A percentile compares a stretch with the other conserved stretches of the same genome.
phyloP scores from a whole-genome alignment of 2,329 filamentous ascomycete species.

The Tolypocladium capitatum region DNA sequence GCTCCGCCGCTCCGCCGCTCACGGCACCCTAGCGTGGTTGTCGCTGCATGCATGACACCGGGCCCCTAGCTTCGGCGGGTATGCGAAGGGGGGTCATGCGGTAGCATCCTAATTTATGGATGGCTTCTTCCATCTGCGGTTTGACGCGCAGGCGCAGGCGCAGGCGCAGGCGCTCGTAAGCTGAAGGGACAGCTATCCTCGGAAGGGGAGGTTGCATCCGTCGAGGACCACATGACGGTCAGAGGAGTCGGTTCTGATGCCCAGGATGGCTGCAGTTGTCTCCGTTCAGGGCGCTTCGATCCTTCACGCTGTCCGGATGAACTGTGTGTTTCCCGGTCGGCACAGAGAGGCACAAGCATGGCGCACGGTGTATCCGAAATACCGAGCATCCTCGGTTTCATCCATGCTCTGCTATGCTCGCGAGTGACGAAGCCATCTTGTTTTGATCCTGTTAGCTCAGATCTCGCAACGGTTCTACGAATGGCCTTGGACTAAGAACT shows the following conservation, averaged over 20 bases:
- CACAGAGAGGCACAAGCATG: background rate
- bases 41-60: background rate
- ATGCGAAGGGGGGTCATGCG: conserved; percentile 2
- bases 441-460: background rate
- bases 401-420: background rate
- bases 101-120: background rate
- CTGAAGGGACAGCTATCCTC: background rate
- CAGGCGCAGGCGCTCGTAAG: background rate
- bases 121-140: background rate
- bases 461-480: background rate
- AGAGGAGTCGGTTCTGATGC: background rate
- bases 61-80: conserved; percentile 5
- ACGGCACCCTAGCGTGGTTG: background rate
- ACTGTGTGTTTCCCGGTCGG: too few relatives aligned
- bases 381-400: background rate
- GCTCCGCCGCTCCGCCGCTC: too few relatives aligned
- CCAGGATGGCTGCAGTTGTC: background rate
- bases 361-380: background rate
- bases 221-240: background rate
- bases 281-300: background rate
- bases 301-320: background rate
- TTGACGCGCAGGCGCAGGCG: background rate
- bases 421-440: background rate
- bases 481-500: too few relatives aligned
- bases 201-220: background rate